phyloP scores from a whole-genome alignment of 148 eudicot genomes.

The Fagopyrum homotropicum region DNA sequence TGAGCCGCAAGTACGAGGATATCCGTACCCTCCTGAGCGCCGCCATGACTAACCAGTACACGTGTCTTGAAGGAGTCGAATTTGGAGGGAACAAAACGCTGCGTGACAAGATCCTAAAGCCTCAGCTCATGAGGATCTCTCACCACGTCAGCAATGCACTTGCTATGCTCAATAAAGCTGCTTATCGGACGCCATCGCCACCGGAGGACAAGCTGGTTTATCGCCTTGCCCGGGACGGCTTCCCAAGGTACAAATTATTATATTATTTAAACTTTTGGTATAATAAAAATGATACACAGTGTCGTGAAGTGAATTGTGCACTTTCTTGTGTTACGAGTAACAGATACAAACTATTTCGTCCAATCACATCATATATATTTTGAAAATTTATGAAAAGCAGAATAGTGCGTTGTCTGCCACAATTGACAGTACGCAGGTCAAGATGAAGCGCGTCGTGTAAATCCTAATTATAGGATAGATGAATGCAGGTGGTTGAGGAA shows the following conservation, averaged over 20 bases:
- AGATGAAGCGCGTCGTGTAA: too few species aligned
- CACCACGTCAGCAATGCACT: constrained; percentile 75
- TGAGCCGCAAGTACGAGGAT: constrained; percentile 22
- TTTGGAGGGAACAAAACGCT: constrained; percentile 29
- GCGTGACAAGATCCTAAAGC: constrained; percentile 25
- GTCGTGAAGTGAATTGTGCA: too few species aligned
- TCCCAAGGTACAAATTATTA: not conserved
- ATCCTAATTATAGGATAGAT: not conserved
- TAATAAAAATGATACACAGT: too few species aligned
- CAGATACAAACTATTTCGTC: too few species aligned
- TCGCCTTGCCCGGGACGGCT: not conserved
- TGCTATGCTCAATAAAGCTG: constrained; percentile 51
- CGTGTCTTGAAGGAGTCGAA: constrained; percentile 79
- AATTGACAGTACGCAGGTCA: not conserved
- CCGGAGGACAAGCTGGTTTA: not conserved
- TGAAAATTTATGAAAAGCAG: not conserved
- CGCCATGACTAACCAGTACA: constrained; percentile 81
- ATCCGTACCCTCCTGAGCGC: constrained; percentile 54
- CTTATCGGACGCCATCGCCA: not conserved
- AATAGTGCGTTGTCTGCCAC: not conserved
- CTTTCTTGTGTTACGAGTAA: too few species aligned
- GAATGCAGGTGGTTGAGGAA: constrained; percentile 11
- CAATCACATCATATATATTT: not conserved
- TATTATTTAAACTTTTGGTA: too few species aligned
- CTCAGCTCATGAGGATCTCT: constrained; percentile 30